Conservation (phyloP, 208 protist genomes). For the Trypanosoma vivax region DNA sequence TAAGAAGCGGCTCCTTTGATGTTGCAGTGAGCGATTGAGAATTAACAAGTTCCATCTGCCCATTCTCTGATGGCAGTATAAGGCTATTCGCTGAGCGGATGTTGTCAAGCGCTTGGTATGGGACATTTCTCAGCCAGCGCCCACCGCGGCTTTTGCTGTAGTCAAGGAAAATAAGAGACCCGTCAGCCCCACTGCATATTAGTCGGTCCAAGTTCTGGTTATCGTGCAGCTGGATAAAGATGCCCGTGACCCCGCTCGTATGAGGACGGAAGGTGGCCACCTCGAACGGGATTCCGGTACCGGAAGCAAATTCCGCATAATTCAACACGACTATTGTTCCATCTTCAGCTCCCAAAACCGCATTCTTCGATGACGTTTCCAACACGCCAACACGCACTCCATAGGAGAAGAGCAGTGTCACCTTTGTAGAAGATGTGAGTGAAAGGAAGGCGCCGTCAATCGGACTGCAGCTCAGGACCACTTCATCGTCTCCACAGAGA, state of each 20-base stretch:
- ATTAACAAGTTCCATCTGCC: conserved; percentile 9
- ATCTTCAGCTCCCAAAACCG: conserved; percentile 50
- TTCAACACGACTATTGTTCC: conserved; percentile 42
- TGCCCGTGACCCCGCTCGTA: conserved; percentile 32
- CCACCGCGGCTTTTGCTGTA: conserved; percentile 14
- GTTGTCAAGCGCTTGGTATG: conserved; percentile 5
- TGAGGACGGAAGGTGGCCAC: conserved; percentile 28
- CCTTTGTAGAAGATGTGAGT: conserved; percentile 23
- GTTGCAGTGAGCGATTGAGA: neutral
- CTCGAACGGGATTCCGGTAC: conserved; percentile 7
- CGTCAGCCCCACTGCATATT: conserved; percentile 33
- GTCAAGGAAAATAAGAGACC: conserved; percentile 31
- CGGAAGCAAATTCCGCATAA: conserved; percentile 53
- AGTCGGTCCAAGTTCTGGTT: conserved; percentile 48
- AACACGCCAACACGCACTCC: conserved; percentile 26
- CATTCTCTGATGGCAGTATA: neutral
- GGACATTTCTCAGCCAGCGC: conserved; percentile 2
- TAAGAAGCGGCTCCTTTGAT: conserved; percentile 3
- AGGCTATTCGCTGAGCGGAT: neutral
- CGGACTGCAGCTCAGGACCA: conserved; percentile 50
- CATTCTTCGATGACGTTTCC: conserved; percentile 42
- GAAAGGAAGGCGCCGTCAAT: conserved; percentile 50
- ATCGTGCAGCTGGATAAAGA: conserved; percentile 39
- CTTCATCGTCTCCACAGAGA: conserved; percentile 51
- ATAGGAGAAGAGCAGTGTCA: conserved; percentile 18